Base-by-base conservation (phyloP, 164 flowering plant species). In the Sextonia rubra region DNA sequence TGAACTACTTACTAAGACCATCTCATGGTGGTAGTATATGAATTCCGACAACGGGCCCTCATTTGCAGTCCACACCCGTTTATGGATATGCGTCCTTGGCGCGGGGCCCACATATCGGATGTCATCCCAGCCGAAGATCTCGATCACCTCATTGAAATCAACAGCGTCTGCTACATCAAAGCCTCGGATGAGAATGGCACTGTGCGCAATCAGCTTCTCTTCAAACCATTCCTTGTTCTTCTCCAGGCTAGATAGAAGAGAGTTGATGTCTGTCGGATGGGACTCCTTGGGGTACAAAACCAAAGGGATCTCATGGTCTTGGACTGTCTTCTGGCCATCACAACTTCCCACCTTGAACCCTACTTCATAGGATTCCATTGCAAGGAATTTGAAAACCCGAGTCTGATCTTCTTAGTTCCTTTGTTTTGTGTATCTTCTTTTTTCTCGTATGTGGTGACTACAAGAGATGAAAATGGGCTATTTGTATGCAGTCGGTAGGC, bases 1-100 rank as follows among this genome's bases (percentile, higher is more conserved):
- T 3, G 2, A 18, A 14, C 23, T 1, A 75, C 83, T 79, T 70
- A 87, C 90, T 82, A 87, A 66, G 70, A 86, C 89, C 91, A 88
- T 88, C 71, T 88, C 91, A 77, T 88, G 91, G 69, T 88, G 91
- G 70, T 82, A 86, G 83, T 86, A 86, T 0, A 88, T 86, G 76
- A 85, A 85, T 71, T 88, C 88, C 0, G 84, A 80, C 11, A 85
- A 80, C 1, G 91, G 91, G 3, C 88, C 88, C 68, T 88, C 89
- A 60, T 88, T 88, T 47, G 89, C 91, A 0, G 91, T 88, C 84
- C 84, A 88, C 1, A 86, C 73, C 47, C 91, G 74, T 67, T 85
- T 84, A 69, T 83, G 71, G 7, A 88, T 60, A 58, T 88, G 88
- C 0, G 91, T 88, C 58, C 91, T 22, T 0, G 88, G 88, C 0